Base-by-base conservation (phyloP, 306 rosid species). In the Quercus ilex region DNA sequence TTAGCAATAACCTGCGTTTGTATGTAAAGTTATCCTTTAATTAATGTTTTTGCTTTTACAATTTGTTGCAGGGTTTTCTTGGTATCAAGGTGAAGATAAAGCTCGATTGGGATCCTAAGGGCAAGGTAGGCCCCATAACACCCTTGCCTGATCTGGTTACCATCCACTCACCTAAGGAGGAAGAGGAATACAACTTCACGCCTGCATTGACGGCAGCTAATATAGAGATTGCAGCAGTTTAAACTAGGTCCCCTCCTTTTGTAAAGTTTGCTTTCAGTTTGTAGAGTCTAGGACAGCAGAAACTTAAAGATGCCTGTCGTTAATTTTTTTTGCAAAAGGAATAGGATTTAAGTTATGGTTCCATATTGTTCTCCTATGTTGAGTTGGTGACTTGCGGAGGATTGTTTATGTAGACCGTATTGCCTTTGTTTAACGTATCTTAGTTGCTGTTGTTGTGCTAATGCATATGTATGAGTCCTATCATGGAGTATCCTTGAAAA, bases 21-120 rank as follows among this genome's bases (percentile, higher is more conserved):
- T 59, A 51, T 19, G 19, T 1, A 12, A n/a, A 28, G 19, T 7
- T 51, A 2, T 14, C 21, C 9, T 25, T 30, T 25, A 3, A 14
- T 23, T 69, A 49, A 74, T 15, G 28, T 11, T 23, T 52, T n/a
- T 67, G 28, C 28, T 3, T 1, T 31, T 14, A 11, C 14, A 5
- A 38, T 38, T 26, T 26, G 31, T 49, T 79, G 79, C 75, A 85
- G 89, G 97, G 93, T 77, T 89, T 89, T 86, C 86, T 90, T 13
- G 97, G 92, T 41, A 90, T 90, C 62, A 92, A 90, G 83, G 98
- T 93, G 26, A 93, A 82, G 75, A 86, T 92, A 84, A 90, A 88
- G 91, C 89, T 92, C 3, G 96, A 92, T 67, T 94, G 95, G 94
- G 93, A 94, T 74, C 98, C 92, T 31, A 86, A 88, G 67, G 90